Conservation (phyloP, 805 yeast genomes). For the Zygotorulaspora florentina region DNA sequence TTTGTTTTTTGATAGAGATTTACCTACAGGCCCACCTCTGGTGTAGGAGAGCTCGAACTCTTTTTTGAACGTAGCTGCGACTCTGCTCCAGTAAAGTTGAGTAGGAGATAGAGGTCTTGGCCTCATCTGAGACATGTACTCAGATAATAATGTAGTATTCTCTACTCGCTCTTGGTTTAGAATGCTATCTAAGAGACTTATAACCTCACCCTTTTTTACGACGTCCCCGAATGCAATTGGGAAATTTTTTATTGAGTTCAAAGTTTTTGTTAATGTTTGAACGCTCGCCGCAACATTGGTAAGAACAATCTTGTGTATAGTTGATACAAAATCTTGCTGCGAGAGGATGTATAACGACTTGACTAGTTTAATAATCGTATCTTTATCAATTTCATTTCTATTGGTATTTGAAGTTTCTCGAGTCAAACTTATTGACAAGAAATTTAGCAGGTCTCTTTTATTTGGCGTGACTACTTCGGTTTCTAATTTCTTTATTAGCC, state of each 20-base stretch:
- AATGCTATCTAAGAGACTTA: constrained; percentile 18
- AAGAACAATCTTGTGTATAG: constrained; percentile 24
- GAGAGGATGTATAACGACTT: constrained; percentile 23
- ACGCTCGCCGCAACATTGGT: constrained; percentile 17
- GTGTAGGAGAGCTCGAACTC: constrained; percentile 32
- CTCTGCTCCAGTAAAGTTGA: constrained; percentile 28
- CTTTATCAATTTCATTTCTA: constrained; percentile 9
- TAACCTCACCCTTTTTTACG: constrained; percentile 13
- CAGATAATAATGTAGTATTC: constrained; percentile 17
- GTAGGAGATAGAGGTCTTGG: constrained; percentile 16
- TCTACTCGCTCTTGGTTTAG: constrained; percentile 16
- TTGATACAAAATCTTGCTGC: constrained; percentile 20
- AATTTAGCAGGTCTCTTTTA: constrained; percentile 21
- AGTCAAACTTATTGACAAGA: constrained; percentile 15
- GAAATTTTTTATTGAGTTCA: constrained; percentile 30
- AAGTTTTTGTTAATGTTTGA: constrained; percentile 25
- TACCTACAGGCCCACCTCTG: constrained; percentile 37
- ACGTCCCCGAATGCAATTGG: constrained; percentile 23
- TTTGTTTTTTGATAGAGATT: constrained; percentile 24
- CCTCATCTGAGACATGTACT: constrained; percentile 17
- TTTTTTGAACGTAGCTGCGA: constrained; percentile 24
- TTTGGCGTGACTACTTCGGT: constrained; percentile 17
- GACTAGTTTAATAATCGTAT: constrained; percentile 10
- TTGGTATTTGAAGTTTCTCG: constrained; percentile 14
- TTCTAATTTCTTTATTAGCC: constrained; percentile 26